Percentiles rank a stretch among this genome's conserved stretches.
phyloP scores from a whole-genome alignment of 192 early-diverging fungal species.

The Kappamyces sp. region DNA sequence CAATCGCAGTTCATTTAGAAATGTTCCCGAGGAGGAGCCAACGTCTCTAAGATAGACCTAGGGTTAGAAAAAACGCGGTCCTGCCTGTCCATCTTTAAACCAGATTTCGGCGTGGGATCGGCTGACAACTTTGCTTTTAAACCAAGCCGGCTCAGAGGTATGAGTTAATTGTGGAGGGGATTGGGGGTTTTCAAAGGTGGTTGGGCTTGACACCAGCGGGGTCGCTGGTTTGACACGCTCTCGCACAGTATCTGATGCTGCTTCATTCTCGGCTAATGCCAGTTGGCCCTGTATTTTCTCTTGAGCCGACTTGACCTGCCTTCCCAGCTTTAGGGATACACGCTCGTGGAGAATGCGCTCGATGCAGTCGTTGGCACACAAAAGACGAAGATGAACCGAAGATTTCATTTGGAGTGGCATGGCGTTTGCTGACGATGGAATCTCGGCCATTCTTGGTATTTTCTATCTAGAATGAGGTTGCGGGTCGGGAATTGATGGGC shows the following conservation, averaged over 20 bases:
- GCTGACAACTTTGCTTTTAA: conserved; percentile 79
- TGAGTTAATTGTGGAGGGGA: not conserved
- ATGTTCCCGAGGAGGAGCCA: conserved; percentile 91
- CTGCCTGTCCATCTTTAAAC: conserved; percentile 53
- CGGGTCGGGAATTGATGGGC: too few species aligned
- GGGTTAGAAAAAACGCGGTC: not conserved
- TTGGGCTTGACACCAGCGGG: not conserved
- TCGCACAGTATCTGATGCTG: too few species aligned
- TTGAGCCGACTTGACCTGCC: conserved; percentile 16
- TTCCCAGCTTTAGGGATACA: conserved; percentile 1
- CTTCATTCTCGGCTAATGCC: not conserved
- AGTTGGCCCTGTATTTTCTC: conserved; percentile 12
- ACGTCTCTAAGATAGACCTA: conserved; percentile 87
- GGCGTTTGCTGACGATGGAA: too few species aligned
- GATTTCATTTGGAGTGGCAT: too few species aligned
- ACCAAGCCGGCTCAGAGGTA: conserved; percentile 12
- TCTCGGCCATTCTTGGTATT: too few species aligned
- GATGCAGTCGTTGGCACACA: not conserved
- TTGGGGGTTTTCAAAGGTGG: not conserved
- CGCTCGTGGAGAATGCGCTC: conserved; percentile 8
- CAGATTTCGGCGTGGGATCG: conserved; percentile 91
- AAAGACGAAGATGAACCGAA: too few species aligned
- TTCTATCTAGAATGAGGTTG: too few species aligned
- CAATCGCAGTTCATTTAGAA: conserved; percentile 88
- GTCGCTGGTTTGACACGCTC: conserved; percentile 4